Evolutionary conservation across 768 basidiomycete species (phyloP), one percentile per base, ranked within the genome.

Genomic region (Pulveroboletus sp.): DNA sequence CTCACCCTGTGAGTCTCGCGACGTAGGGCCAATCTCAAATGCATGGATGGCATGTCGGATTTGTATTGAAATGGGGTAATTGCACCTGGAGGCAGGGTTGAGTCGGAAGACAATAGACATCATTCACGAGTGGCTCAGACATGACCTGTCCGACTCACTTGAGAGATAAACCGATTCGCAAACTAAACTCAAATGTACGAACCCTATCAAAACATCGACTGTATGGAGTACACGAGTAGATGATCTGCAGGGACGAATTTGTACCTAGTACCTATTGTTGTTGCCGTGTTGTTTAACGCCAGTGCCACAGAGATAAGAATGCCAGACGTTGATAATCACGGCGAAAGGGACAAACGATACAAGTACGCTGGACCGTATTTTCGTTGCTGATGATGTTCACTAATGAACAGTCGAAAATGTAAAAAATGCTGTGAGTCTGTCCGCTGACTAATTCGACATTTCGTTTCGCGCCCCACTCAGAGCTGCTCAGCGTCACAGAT

Each of bases 261-360:
- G 50, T 57, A 56, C 46, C 12, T 42, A 42, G 56, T 57, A 60
- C 57, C 11, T 33, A 33, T 74, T 49, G 9, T 43, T 85, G 57
- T 85, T 51, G 82, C 82, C 81, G 75, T 66, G 78, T 75, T 59
- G 83, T 85, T 85, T 85, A 85, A 83, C 83, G 76, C 69, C 77
- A 65, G 66, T 70, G 75, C 78, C 71, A 72, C 70, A 71, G 55
- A 42, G 43, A 58, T 40, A 51, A 55, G 69, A 28, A 21, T 21
- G 72, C 75, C 73, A 69, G 75, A 73, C 76, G 81, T 81, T 78
- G 82, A 85, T 85, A 82, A 71, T 73, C 75, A 63, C 75, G 81
- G 81, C 78, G 47, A 50, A 42, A 24, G 26, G 42, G 41, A 42
- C 8, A 39, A 31, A 28, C n/a, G 7, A 26, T 21, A 31, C 6